A percentile compares a stretch with the other conserved stretches of the same genome.
phyloP scores from a whole-genome alignment of 352 stramenopile genomes.

The Globisporangium parvum region DNA sequence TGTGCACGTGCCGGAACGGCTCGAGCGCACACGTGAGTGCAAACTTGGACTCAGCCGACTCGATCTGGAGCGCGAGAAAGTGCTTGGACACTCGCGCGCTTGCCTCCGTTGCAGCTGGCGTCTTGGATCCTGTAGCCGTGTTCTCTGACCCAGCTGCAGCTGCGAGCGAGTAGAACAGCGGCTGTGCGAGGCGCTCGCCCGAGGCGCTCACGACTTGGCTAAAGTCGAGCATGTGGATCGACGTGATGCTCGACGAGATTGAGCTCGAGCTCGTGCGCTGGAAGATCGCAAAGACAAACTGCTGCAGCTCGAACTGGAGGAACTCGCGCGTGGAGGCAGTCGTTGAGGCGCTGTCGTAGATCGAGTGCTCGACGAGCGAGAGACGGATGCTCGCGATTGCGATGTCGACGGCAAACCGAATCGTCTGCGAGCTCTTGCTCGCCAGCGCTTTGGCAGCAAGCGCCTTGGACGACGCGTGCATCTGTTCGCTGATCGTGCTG shows the following conservation, averaged over 20 bases:
- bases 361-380: slow-evolving; percentile 25
- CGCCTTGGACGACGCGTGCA: slow-evolving; percentile 44
- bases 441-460: slow-evolving; percentile 38
- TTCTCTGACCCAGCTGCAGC: not conserved
- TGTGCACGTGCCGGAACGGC: slow-evolving; percentile 69
- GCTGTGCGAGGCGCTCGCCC: slow-evolving; percentile 17
- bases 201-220: slow-evolving; percentile 22
- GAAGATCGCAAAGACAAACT: slow-evolving; percentile 61
- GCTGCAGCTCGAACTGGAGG: slow-evolving; percentile 59
- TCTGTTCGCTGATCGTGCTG: slow-evolving; percentile 46
- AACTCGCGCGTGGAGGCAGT: slow-evolving; percentile 36
- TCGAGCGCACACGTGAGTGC: slow-evolving; percentile 49
- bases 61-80: slow-evolving; percentile 51
- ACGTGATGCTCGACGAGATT: slow-evolving; percentile 50
- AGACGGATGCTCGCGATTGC: slow-evolving; percentile 53
- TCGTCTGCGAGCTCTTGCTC: slow-evolving; percentile 41
- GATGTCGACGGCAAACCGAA: slow-evolving; percentile 61
- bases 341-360: slow-evolving; percentile 3
- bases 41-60: slow-evolving; percentile 49
- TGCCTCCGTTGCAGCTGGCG: not conserved
- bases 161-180: slow-evolving; percentile 33
- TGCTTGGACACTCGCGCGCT: slow-evolving; percentile 12
- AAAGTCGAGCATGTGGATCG: slow-evolving; percentile 65
- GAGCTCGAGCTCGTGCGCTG: slow-evolving; percentile 44
- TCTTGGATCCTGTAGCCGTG: not conserved